A percentile compares a stretch with the other conserved stretches of the same genome.
Conservation (phyloP, 192 early-diverging fungal genomes). For the Gaertneriomyces semiglobifer region DNA sequence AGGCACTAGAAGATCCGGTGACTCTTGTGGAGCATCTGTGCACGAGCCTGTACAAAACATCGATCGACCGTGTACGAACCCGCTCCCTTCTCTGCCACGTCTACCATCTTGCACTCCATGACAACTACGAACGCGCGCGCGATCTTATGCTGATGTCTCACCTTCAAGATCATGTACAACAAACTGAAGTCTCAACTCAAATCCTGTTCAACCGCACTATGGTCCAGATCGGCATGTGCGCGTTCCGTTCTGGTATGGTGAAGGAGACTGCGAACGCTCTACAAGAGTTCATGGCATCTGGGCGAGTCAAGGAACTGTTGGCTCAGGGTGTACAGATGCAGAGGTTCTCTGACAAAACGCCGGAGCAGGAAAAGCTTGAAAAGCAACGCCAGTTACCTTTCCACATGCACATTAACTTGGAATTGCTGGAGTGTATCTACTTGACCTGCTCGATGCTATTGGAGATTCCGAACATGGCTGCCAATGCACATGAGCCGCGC, state of each 20-base stretch:
- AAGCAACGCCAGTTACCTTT: slow-evolving; percentile 96
- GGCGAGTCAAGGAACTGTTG: slow-evolving; percentile 86
- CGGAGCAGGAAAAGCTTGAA: slow-evolving; percentile 89
- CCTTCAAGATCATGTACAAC: slow-evolving; percentile 87
- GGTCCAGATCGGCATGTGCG: slow-evolving; percentile 93
- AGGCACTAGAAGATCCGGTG: slow-evolving; percentile 39
- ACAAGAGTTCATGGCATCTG: slow-evolving; percentile 82
- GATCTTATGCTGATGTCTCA: slow-evolving; percentile 98
- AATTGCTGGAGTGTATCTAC: slow-evolving; percentile 96
- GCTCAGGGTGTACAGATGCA: slow-evolving; percentile 79
- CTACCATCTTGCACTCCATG: slow-evolving; percentile 95
- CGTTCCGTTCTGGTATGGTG: slow-evolving; percentile 92
- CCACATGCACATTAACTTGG: slow-evolving; percentile 99
- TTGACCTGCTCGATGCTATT: slow-evolving; percentile 93
- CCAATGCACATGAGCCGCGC: slow-evolving; percentile 56
- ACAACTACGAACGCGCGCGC: slow-evolving; percentile 87
- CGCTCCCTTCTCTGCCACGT: slow-evolving; percentile 97
- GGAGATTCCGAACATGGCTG: slow-evolving; percentile 96
- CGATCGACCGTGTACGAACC: slow-evolving; percentile 76
- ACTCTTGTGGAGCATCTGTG: slow-evolving; percentile 78
- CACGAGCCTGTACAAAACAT: slow-evolving; percentile 84
- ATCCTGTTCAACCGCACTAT: slow-evolving; percentile 94
- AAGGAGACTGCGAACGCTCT: slow-evolving; percentile 81
- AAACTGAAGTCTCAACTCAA: slow-evolving; percentile 87
- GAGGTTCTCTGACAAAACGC: slow-evolving; percentile 74